Conservation (phyloP, 106 monocot species). For the Xerophyta viscosa region DNA sequence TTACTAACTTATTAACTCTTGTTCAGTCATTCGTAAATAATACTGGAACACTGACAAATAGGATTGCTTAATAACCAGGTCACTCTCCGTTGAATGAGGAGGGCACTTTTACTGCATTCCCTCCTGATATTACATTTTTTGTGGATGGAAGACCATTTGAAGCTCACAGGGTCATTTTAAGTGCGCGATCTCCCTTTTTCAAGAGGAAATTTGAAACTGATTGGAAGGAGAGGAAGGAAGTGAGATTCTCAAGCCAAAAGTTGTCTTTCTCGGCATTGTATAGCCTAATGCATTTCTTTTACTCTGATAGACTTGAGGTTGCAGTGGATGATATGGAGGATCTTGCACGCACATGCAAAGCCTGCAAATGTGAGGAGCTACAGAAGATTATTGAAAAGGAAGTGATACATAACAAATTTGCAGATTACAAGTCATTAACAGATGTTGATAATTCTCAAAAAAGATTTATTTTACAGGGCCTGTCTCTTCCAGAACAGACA, state of each 20-base stretch:
- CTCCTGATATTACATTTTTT: conserved; percentile 84
- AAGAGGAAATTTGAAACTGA: conserved; percentile 73
- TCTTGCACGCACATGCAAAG: conserved; percentile 82
- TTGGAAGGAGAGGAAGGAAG: conserved; percentile 77
- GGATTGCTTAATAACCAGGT: conserved; percentile 27
- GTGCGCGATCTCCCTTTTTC: conserved; percentile 88
- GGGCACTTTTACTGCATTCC: conserved; percentile 32
- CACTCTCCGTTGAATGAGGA: conserved; percentile 28
- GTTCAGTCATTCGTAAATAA: no score
- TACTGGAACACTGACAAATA: background rate
- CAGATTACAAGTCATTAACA: conserved; percentile 61
- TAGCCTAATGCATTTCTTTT: conserved; percentile 91
- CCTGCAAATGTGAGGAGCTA: conserved; percentile 71
- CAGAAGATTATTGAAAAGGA: conserved; percentile 65
- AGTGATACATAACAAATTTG: conserved; percentile 67
- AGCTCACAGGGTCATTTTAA: conserved; percentile 80
- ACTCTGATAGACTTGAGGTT: conserved; percentile 91
- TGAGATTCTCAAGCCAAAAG: conserved; percentile 87
- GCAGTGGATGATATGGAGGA: conserved; percentile 92
- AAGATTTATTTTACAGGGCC: conserved; percentile 76
- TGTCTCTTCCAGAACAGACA: conserved; percentile 75
- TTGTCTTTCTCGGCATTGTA: conserved; percentile 82
- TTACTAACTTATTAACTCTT: no score
- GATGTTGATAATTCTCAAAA: conserved; percentile 92
- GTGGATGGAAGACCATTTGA: conserved; percentile 76